These are phyloP conservation scores for Tremella fuciformis DNA, from an alignment of 768 basidiomycete genomes.

Conservation along the genomic window DNA sequence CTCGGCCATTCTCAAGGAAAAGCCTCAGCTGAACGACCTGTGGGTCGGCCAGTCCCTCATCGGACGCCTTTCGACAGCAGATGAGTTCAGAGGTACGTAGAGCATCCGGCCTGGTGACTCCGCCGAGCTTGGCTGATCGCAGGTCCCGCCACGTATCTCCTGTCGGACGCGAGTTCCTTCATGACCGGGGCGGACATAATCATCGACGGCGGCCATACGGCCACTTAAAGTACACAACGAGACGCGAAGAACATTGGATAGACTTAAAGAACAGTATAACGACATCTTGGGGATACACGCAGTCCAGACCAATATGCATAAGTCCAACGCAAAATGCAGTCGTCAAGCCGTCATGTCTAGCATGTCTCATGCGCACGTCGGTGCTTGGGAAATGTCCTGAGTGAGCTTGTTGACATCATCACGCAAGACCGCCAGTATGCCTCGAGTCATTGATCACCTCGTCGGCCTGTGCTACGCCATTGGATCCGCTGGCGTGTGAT, in stretches of 20 bases:
- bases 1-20: slow-evolving; percentile 39
- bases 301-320: too few species aligned
- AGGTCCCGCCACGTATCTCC: slow-evolving; percentile 46
- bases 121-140: neutral
- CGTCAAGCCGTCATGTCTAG: too few species aligned
- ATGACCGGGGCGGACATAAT: slow-evolving; percentile 48
- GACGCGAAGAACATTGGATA: too few species aligned
- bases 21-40: slow-evolving; percentile 34
- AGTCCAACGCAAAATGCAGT: too few species aligned
- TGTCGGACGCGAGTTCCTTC: slow-evolving; percentile 49
- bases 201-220: slow-evolving; percentile 47
- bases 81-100: slow-evolving; percentile 44
- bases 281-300: too few species aligned
- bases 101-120: neutral
- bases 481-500: too few species aligned
- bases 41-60: slow-evolving; percentile 39
- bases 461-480: too few species aligned
- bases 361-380: neutral
- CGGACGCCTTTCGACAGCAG: slow-evolving; percentile 38
- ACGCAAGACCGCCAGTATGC: too few species aligned
- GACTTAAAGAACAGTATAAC: too few species aligned
- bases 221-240: slow-evolving; percentile 6
- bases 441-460: too few species aligned
- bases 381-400: neutral
- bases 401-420: neutral